Conservation (phyloP, 257 asterid genomes). For the Datura wrightii region DNA sequence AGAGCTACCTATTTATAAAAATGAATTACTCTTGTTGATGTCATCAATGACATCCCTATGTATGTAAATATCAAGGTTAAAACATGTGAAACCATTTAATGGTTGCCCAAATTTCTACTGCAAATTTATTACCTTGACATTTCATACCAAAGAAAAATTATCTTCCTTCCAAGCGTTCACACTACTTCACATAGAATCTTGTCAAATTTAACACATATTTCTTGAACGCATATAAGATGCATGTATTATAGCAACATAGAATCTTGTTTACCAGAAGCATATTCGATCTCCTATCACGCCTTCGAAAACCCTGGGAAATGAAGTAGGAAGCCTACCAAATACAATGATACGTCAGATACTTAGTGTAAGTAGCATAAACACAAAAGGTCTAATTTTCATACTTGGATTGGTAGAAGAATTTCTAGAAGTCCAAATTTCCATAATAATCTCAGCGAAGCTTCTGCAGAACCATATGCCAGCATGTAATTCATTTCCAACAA, state of each 20-base stretch:
- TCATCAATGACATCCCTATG: too few relatives aligned
- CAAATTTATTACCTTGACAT: too few relatives aligned
- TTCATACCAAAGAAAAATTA: too few relatives aligned
- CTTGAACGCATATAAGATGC: neutral
- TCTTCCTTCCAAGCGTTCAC: too few relatives aligned
- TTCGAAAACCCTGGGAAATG: constrained; percentile 41
- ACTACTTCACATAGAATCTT: too few relatives aligned
- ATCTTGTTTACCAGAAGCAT: constrained; percentile 42
- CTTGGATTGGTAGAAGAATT: constrained; percentile 46
- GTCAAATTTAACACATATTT: neutral
- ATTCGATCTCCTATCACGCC: constrained; percentile 46
- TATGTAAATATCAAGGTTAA: too few relatives aligned
- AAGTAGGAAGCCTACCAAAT: constrained; percentile 47
- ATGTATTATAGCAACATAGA: neutral
- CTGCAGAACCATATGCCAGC: constrained; percentile 51
- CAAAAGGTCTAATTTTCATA: neutral
- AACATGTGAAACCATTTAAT: too few relatives aligned
- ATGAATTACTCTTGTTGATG: too few relatives aligned
- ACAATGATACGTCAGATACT: constrained; percentile 17
- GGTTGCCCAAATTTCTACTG: too few relatives aligned
- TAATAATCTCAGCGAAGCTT: constrained; percentile 44
- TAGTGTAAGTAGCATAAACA: neutral
- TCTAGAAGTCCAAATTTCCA: constrained; percentile 48
- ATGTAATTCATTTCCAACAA: constrained; percentile 49
- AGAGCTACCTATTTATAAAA: too few relatives aligned